Evolutionary conservation across 2,329 filamentous ascomycete genomes (phyloP).

Genomic region (Ambrosiella beaveri): DNA sequence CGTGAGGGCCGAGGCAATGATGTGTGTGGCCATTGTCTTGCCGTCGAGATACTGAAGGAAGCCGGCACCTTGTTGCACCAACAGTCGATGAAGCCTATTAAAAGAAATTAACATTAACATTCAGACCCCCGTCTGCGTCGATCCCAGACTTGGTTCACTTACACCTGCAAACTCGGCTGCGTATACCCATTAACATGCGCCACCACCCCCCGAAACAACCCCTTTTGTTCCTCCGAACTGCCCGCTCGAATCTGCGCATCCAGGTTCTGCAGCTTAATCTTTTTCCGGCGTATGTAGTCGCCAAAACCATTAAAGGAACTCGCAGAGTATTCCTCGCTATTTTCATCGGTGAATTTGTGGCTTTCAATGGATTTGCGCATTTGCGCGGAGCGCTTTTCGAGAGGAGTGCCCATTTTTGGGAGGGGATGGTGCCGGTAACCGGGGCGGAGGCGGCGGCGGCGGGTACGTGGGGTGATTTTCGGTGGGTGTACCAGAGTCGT

Average conservation of each 20-base stretch:
- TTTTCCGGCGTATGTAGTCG: conserved; percentile 91
- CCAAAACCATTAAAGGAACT: conserved; percentile 78
- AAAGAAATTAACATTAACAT: neutral
- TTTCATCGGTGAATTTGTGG: conserved; percentile 62
- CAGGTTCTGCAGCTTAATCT: conserved; percentile 90
- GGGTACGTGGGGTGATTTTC: neutral
- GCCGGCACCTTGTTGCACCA: conserved; percentile 84
- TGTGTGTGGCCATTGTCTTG: conserved; percentile 90
- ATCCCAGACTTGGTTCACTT: conserved; percentile 15
- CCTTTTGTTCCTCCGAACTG: conserved; percentile 47
- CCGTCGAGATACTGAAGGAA: conserved; percentile 90
- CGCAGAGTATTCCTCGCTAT: conserved; percentile 76
- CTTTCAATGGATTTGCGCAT: conserved; percentile 44
- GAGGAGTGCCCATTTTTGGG: conserved; percentile 35
- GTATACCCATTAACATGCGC: conserved; percentile 93
- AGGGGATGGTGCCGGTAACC: neutral
- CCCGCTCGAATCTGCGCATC: conserved; percentile 64
- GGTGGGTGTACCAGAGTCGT: neutral
- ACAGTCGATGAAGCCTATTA: conserved; percentile 53
- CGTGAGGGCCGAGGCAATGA: conserved; percentile 77
- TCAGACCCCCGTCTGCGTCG: neutral
- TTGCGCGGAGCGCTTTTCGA: conserved; percentile 46
- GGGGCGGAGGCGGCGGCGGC: neutral
- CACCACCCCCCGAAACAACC: conserved; percentile 80
- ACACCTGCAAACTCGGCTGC: conserved; percentile 74